Percentiles rank a stretch among this genome's conserved stretches.
These are phyloP conservation scores for Rosa multiflora DNA, from an alignment of 306 rosid genomes.

Conservation along the genomic window DNA sequence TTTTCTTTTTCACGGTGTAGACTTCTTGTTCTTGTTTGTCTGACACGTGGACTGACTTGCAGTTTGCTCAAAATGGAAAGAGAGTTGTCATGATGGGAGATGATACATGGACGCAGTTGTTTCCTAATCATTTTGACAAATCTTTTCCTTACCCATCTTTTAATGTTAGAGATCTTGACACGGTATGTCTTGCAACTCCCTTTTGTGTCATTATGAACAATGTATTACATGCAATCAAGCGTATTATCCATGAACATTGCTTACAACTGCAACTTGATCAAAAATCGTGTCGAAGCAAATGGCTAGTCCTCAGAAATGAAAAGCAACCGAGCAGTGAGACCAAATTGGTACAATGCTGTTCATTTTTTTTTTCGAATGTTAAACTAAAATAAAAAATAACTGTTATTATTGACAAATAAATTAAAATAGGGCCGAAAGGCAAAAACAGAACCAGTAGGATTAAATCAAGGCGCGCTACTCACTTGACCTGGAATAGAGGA, in stretches of 20 bases:
- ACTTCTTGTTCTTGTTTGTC: conserved; percentile 10
- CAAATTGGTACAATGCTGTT: too few species aligned
- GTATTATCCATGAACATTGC: not conserved
- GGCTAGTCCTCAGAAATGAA: not conserved
- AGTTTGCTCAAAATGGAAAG: conserved; percentile 90
- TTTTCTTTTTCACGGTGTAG: conserved; percentile 1
- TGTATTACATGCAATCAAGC: too few species aligned
- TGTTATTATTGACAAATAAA: too few species aligned
- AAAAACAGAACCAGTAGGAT: too few species aligned
- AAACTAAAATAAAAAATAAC: too few species aligned
- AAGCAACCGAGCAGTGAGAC: not conserved
- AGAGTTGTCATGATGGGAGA: conserved; percentile 98
- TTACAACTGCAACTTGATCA: not conserved
- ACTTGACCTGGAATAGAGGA: not conserved
- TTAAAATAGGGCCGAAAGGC: not conserved
- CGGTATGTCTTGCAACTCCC: conserved; percentile 45
- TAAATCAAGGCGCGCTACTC: not conserved
- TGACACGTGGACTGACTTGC: conserved; percentile 27
- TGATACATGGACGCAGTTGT: conserved; percentile 96
- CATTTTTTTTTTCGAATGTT: too few species aligned
- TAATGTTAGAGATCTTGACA: conserved; percentile 93
- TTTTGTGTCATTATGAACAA: too few species aligned
- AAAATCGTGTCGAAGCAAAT: not conserved
- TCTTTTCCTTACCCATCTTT: conserved; percentile 89
- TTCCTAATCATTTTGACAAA: conserved; percentile 80